Base-by-base conservation (phyloP, 805 yeast genomes). In the Suhomyces pyralidae region DNA sequence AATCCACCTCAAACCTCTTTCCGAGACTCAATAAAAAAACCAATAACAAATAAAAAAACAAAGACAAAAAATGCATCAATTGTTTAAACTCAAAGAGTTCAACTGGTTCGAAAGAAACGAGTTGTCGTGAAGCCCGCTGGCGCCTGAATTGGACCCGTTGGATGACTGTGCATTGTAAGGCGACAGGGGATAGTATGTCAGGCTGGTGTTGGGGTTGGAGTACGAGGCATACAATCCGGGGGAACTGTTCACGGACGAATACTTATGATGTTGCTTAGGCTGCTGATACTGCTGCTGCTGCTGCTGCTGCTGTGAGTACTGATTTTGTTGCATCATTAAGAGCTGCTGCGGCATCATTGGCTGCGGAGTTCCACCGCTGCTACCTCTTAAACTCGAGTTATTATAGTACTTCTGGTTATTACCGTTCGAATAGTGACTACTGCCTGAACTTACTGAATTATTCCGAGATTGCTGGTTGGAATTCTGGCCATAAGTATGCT, bases 71-170 rank as follows among this genome's bases (percentile, higher is more conserved):
- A 45, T 30, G 48, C 38, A 45, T 45, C 36, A 48, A 45, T 53
- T 45, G 52, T 67, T 66, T 52, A 70, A 70, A 54, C 63, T 71
- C 55, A 69, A 63, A 12, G 74, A 64, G 55, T 68, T 69, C 54
- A 73, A 65, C 49, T 71, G 76, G 51, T 58, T 65, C 38, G 69
- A 61, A 46, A 70, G 62, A 49, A 58, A 50, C 10, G 55, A 53
- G 40, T 14, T 26, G 40, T 55, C 30, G 40, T 40, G 51, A 14
- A 40, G 28, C 28, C 51, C 36, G 34, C 28, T 43, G 25, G 45
- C 43, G 14, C 26, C 50, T 46, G 44, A 46, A 34, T 45, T 36
- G 52, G 52, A 49, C 30, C 40, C 30, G n/a, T 38, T 38, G 7
- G 42, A n/a, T 17, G 42, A 17, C 42, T 38, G 42, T 17, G 22